phyloP scores from a whole-genome alignment of 345 rosid genomes.

The Gossypium herbaceum region DNA sequence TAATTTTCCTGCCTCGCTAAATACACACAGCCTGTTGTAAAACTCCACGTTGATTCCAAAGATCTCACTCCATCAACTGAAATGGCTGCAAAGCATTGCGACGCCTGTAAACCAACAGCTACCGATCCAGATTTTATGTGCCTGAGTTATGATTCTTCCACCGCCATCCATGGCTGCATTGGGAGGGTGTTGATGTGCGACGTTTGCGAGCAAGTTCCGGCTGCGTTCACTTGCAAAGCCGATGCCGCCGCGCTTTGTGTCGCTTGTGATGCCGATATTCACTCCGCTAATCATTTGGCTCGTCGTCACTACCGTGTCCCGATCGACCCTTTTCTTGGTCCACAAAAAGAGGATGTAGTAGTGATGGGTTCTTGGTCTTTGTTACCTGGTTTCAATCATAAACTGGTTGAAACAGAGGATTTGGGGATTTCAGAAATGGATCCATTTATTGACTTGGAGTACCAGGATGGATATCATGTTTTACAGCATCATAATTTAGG shows the following conservation, averaged over 20 bases:
- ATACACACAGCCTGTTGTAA: neutral
- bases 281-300: neutral
- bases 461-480: neutral
- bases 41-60: neutral
- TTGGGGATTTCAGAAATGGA: neutral
- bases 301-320: constrained; percentile 1
- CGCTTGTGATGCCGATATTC: neutral
- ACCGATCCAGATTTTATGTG: neutral
- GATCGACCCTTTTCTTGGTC: neutral
- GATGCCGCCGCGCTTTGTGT: neutral
- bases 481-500: neutral
- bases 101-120: neutral
- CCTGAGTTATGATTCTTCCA: neutral
- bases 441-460: neutral
- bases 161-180: neutral
- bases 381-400: neutral
- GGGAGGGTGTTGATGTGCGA: neutral
- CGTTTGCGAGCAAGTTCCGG: neutral
- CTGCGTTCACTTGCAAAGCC: neutral
- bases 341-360: neutral
- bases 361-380: neutral
- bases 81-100: neutral
- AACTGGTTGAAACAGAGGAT: neutral
- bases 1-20: neutral
- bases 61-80: too few relatives aligned